Evolutionary conservation across 2,329 filamentous ascomycete species (phyloP).

Genomic region (Fusarium fracticaudum): DNA sequence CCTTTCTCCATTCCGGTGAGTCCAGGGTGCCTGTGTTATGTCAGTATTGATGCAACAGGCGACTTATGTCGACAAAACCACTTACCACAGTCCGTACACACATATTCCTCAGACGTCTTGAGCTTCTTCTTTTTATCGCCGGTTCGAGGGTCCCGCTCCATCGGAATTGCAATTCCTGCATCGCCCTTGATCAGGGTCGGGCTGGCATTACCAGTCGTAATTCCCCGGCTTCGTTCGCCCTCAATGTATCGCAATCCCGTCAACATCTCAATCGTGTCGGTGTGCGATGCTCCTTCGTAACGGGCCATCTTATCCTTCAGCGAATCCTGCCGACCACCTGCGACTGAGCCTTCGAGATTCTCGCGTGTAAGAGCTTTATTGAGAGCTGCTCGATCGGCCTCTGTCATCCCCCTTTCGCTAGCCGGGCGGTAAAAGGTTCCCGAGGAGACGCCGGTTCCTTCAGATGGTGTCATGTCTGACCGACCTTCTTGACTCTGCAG

Average conservation of each 20-base stretch:
- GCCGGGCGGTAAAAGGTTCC: conserved; percentile 46
- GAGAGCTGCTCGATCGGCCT: conserved; percentile 70
- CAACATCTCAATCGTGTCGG: conserved; percentile 91
- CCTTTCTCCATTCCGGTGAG: conserved; percentile 95
- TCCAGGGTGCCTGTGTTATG: conserved; percentile 74
- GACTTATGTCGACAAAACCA: conserved; percentile 18
- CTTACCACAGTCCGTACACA: conserved; percentile 91
- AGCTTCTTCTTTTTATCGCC: conserved; percentile 89
- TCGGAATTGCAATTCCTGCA: conserved; percentile 83
- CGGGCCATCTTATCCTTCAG: conserved; percentile 86
- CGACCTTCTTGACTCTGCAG: conserved; percentile 65
- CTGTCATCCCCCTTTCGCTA: conserved; percentile 65
- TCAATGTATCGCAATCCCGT: conserved; percentile 89
- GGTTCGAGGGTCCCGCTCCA: conserved; percentile 77
- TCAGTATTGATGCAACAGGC: conserved; percentile 14
- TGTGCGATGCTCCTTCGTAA: conserved; percentile 78
- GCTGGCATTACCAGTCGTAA: conserved; percentile 85
- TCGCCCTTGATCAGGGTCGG: conserved; percentile 86
- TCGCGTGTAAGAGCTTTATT: conserved; percentile 80
- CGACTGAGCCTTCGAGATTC: conserved; percentile 78
- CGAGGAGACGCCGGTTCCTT: conserved; percentile 53
- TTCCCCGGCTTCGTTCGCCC: conserved; percentile 86
- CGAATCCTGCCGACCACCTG: conserved; percentile 74
- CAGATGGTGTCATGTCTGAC: conserved; percentile 63
- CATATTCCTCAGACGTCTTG: conserved; percentile 87